Conservation (phyloP, 2,329 filamentous ascomycete genomes). For the Diaporthe destruens region DNA sequence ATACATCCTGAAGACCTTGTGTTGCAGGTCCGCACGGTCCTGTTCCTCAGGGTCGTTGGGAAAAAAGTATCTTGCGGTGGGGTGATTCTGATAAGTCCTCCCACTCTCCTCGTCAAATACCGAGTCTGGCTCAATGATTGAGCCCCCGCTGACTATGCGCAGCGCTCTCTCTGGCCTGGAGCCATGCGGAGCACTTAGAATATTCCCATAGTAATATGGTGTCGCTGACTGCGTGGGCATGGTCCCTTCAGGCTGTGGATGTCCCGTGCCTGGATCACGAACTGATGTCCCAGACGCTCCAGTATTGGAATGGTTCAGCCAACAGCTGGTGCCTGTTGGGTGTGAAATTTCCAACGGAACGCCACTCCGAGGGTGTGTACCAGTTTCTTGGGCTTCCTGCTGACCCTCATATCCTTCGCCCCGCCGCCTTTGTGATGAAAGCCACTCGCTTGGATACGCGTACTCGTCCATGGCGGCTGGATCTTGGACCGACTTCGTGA, state of each 20-base stretch:
- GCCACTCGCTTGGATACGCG: constrained; percentile 15
- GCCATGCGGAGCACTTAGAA: background rate
- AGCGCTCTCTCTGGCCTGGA: constrained; percentile 1
- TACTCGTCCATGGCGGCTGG: background rate
- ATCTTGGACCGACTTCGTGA: background rate
- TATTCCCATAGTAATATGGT: background rate
- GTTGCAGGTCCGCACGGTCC: background rate
- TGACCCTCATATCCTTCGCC: background rate
- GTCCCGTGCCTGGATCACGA: background rate
- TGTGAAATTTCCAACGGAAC: background rate
- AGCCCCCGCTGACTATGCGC: constrained; percentile 5
- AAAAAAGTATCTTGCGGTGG: constrained; percentile 4
- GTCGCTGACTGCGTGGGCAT: background rate
- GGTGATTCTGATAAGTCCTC: constrained; percentile 12
- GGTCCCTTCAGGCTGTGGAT: background rate
- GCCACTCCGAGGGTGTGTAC: background rate
- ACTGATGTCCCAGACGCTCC: background rate
- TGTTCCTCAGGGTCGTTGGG: constrained; percentile 9
- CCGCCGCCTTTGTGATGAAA: background rate
- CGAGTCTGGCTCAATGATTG: constrained; percentile 7
- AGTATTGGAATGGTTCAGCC: background rate
- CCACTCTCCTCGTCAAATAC: constrained; percentile 16
- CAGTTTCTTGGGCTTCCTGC: background rate
- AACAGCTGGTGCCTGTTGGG: background rate
- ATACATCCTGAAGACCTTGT: background rate